Evolutionary conservation across 208 protist genomes (phyloP).

Genomic region (Leishmania arabica): DNA sequence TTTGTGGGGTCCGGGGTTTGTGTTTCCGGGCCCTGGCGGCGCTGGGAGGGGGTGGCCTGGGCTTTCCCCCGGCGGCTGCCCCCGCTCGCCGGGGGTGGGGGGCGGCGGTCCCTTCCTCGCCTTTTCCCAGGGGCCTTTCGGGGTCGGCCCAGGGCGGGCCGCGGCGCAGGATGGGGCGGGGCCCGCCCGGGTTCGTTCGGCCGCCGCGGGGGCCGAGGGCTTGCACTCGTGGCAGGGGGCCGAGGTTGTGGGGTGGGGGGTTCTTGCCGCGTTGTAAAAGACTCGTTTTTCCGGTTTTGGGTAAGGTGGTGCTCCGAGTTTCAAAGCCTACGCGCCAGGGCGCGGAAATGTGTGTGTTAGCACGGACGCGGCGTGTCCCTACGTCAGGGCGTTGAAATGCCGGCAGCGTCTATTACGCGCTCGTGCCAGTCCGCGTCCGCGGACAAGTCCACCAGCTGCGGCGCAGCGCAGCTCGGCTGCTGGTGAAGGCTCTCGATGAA

Average conservation of each 20-base stretch:
- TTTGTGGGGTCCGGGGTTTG: not conserved
- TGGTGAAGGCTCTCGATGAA: conserved; percentile 49
- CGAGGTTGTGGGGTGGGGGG: too few species aligned
- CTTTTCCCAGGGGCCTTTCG: too few species aligned
- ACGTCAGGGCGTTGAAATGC: not conserved
- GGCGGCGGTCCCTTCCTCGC: too few species aligned
- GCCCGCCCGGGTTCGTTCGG: not conserved
- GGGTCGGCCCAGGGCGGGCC: too few species aligned
- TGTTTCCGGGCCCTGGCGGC: not conserved
- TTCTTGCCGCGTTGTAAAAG: too few species aligned
- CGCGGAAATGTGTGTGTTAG: not conserved
- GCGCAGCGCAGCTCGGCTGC: conserved; percentile 17
- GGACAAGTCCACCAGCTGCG: conserved; percentile 39
- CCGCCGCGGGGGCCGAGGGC: too few species aligned
- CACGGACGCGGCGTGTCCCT: too few species aligned
- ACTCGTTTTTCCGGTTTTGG: not conserved
- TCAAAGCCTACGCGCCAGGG: not conserved
- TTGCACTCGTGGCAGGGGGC: too few species aligned
- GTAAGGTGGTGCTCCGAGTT: not conserved
- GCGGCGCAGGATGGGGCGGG: not conserved
- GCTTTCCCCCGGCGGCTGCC: not conserved
- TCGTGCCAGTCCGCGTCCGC: conserved; percentile 33
- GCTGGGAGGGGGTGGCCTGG: not conserved
- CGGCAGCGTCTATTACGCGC: conserved; percentile 10
- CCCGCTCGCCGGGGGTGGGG: too few species aligned